A percentile compares a stretch with the other conserved stretches of the same genome.
phyloP scores from a whole-genome alignment of 805 yeast species.

The Monosporozyma solicola region DNA sequence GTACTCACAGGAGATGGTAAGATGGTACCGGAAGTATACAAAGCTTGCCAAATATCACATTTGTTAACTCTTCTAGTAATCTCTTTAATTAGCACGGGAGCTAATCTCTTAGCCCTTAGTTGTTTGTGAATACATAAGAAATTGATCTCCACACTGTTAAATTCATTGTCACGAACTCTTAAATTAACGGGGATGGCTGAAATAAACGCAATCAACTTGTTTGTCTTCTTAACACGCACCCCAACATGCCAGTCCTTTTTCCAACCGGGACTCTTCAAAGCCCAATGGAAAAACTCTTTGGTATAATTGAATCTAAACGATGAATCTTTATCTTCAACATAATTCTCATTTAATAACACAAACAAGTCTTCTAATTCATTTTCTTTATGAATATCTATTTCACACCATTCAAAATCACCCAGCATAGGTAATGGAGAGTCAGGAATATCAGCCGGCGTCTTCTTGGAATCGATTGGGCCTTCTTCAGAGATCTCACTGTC shows the following conservation, averaged over 20 bases:
- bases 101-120: conserved; percentile 82
- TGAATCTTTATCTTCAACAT: conserved; percentile 91
- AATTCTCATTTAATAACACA: conserved; percentile 72
- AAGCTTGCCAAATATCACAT: conserved; percentile 86
- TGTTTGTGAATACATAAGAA: conserved; percentile 92
- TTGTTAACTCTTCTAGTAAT: conserved; percentile 87
- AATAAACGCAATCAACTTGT: conserved; percentile 83
- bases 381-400: conserved; percentile 51
- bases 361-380: conserved; percentile 68
- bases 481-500: conserved; percentile 59
- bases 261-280: conserved; percentile 92
- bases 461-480: conserved; percentile 69
- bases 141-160: conserved; percentile 79
- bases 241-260: conserved; percentile 84
- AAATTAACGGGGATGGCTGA: conserved; percentile 78
- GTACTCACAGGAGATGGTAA: conserved; percentile 88
- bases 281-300: conserved; percentile 81
- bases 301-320: conserved; percentile 87
- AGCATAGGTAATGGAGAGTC: conserved; percentile 62
- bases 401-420: conserved; percentile 83
- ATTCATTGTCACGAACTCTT: conserved; percentile 43
- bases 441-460: conserved; percentile 66
- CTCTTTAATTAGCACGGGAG: conserved; percentile 90
- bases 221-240: conserved; percentile 70
- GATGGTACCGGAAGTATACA: conserved; percentile 86